phyloP scores from a whole-genome alignment of 257 asterid genomes.

The Cinchona pubescens region DNA sequence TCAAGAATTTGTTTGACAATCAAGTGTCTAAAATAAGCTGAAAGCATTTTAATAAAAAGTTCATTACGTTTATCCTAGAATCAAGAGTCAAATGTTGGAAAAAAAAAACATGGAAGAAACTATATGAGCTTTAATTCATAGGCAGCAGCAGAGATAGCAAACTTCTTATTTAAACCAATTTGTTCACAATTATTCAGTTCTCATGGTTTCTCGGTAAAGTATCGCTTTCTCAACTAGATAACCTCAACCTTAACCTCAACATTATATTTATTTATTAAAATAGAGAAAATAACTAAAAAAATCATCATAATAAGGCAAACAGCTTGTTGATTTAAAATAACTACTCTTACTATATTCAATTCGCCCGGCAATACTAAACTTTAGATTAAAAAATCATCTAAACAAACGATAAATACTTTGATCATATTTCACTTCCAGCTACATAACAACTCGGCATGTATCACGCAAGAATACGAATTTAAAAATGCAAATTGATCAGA shows the following conservation, averaged over 20 bases:
- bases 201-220: background rate
- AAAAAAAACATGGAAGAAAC: too few species aligned
- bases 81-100: background rate
- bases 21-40: background rate
- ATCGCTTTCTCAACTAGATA: background rate
- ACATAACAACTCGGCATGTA: background rate
- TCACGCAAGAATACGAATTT: too few species aligned
- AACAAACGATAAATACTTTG: too few species aligned
- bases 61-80: too few species aligned
- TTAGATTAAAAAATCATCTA: too few species aligned
- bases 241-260: background rate
- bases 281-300: background rate
- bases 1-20: background rate
- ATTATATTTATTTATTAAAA: too few species aligned
- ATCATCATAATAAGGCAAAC: too few species aligned
- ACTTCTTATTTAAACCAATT: background rate
- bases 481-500: background rate
- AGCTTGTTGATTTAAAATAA: too few species aligned
- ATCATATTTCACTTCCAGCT: background rate
- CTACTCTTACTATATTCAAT: too few species aligned
- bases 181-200: background rate
- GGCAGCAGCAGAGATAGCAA: background rate
- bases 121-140: background rate
- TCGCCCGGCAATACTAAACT: too few species aligned
- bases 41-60: background rate